Base-by-base conservation (phyloP, 164 flowering plant species). In the Litsea cubeba region DNA sequence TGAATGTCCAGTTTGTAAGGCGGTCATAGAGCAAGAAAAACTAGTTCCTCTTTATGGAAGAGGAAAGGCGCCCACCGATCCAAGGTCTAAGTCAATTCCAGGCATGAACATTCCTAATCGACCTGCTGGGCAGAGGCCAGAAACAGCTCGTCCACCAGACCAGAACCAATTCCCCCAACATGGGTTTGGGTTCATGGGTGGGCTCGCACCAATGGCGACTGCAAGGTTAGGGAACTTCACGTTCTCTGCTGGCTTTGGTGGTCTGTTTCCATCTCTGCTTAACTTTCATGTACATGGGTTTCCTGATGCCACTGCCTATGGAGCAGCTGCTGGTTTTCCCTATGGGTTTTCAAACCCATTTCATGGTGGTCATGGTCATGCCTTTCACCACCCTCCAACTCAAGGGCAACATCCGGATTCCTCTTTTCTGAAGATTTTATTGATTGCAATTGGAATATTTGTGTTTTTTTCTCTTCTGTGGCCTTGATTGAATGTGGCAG, bases 1-100 rank as follows among this genome's bases (percentile, higher is more conserved):
- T 11, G 91, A 88, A 71, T 91, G 97, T 73, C 94, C 97, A 0
- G 94, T 90, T 70, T 91, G 97, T 71, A 90, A 91, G 84, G 94
- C 94, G 32, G 76, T 90, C 11, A 58, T 91, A 24, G 79, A 87
- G 71, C 93, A 90, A 80, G 94, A 87, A 25, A 91, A 88, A 67
- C 75, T 91, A 72, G 90, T 90, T 65, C 97, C 94, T 25, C 84
- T 91, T 51, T 91, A 91, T 79, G 97, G 97, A 8, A 83, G 93
- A 72, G 97, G 97, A 22, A 88, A 87, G 79, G 73, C 78, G 0
- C 72, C 81, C 1, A 71, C 85, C 1, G 93, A 91, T 73, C 97
- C 94, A 1, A 80, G 97, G 72, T 85, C 88, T 0, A 91, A 83
- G 74, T 84, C 92, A 0, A 78, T 84, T 65, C 91, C 92, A 15